phyloP scores from a whole-genome alignment of 768 basidiomycete species.

The Scleroderma citrinum region DNA sequence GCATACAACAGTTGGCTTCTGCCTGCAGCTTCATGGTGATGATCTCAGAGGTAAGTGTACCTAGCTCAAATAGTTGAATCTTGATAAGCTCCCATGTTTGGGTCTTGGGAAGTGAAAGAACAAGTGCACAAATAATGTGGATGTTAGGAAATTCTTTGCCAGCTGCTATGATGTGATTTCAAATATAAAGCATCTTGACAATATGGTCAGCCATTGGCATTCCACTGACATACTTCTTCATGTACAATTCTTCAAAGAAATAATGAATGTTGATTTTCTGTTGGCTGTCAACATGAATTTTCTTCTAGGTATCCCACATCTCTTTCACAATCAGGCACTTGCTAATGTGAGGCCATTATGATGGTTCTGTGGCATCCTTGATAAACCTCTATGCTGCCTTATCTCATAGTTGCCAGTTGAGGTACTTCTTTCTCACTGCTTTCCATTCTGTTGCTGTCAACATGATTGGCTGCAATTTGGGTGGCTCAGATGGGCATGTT shows the following conservation, averaged over 20 bases:
- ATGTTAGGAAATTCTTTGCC: constrained; percentile 4
- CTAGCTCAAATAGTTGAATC: no score
- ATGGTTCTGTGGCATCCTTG: constrained; percentile 4
- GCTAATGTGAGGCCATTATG: constrained; percentile 5
- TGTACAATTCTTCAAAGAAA: constrained; percentile 9
- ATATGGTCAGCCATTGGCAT: constrained; percentile 8
- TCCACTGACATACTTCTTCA: constrained; percentile 5
- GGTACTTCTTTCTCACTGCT: constrained; percentile 3
- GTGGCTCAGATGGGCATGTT: background rate
- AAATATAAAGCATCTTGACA: constrained; percentile 8
- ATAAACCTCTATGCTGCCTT: constrained; percentile 7
- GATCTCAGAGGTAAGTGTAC: background rate
- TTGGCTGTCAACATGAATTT: constrained; percentile 6
- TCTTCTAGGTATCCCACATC: constrained; percentile 1
- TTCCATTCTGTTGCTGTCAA: background rate
- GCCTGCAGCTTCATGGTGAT: constrained; percentile 3
- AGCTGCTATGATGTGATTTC: constrained; percentile 6
- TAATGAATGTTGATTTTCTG: constrained; percentile 12
- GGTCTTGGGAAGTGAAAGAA: constrained; percentile 4
- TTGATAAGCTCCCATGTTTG: constrained; percentile 1
- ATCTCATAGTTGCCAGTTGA: constrained; percentile 3
- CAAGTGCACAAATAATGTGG: constrained; percentile 1
- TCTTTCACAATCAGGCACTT: background rate
- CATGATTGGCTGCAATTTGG: background rate
- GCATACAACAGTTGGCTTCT: background rate